These are phyloP conservation scores for Stemphylium beticola DNA, from an alignment of 2,329 filamentous ascomycete species.

Conservation along the genomic window DNA sequence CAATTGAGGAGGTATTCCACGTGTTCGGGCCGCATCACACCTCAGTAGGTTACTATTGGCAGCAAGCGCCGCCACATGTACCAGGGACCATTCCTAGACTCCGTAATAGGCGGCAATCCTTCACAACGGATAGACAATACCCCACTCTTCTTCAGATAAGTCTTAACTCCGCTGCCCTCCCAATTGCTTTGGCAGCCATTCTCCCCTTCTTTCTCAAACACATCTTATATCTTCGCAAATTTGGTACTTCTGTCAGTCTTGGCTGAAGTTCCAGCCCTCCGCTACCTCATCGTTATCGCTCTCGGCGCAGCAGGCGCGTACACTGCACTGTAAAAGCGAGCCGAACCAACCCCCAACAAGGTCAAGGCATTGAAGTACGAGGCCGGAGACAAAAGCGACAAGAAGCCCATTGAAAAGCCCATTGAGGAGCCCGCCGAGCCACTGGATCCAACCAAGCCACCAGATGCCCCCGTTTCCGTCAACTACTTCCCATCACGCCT, in stretches of 20 bases:
- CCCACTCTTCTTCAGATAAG: no score
- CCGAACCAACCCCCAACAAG: not conserved
- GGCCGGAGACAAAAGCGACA: no score
- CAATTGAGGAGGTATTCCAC: no score
- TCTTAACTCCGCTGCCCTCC: no score
- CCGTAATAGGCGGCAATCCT: no score
- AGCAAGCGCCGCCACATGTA: not conserved
- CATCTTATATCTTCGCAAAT: not conserved
- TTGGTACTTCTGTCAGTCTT: slow-evolving; percentile 2
- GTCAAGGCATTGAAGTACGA: no score
- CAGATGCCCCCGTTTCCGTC: not conserved
- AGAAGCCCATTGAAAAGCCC: not conserved
- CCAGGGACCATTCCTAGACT: no score
- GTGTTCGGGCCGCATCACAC: not conserved
- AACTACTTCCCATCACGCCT: not conserved
- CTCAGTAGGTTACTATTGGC: not conserved
- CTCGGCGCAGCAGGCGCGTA: not conserved
- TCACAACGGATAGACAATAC: no score
- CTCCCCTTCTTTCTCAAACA: no score
- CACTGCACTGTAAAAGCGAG: not conserved
- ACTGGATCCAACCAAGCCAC: not conserved
- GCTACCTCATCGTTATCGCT: not conserved
- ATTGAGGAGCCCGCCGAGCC: not conserved
- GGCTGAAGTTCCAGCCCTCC: not conserved
- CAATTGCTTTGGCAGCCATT: no score